Conservation (phyloP, 345 rosid genomes). For the Gossypium sturtianum region DNA sequence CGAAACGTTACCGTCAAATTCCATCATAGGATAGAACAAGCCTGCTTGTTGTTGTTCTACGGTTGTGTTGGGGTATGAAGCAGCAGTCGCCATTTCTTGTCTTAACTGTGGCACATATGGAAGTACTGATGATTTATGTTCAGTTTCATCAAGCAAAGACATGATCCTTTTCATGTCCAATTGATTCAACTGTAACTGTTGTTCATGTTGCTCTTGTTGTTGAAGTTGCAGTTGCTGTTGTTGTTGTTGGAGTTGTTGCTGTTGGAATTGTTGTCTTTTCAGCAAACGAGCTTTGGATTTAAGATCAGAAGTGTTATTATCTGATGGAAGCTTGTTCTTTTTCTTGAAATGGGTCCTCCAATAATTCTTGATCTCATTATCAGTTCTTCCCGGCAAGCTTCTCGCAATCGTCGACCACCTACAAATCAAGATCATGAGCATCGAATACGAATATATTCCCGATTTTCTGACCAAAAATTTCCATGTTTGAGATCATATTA, state of each 20-base stretch:
- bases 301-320: slow-evolving; percentile 26
- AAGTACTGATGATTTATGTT: slow-evolving; percentile 13
- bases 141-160: slow-evolving; percentile 49
- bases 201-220: slow-evolving; percentile 18
- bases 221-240: slow-evolving; percentile 26
- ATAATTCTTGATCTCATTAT: slow-evolving; percentile 86
- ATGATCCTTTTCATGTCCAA: slow-evolving; percentile 52
- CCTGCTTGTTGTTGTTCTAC: slow-evolving; percentile 24
- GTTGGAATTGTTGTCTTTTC: slow-evolving; percentile 69
- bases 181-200: slow-evolving; percentile 41
- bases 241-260: slow-evolving; percentile 38
- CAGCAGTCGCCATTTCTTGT: slow-evolving; percentile 26
- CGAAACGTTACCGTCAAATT: slow-evolving; percentile 17
- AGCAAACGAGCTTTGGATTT: slow-evolving; percentile 52
- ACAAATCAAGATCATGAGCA: not conserved
- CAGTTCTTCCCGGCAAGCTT: slow-evolving; percentile 91
- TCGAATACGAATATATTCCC: not conserved
- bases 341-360: slow-evolving; percentile 97
- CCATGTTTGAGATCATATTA: not conserved
- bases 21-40: slow-evolving; percentile 13
- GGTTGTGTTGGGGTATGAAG: slow-evolving; percentile 11
- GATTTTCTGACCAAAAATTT: not conserved
- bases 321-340: slow-evolving; percentile 48
- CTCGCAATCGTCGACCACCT: slow-evolving; percentile 96
- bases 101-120: slow-evolving; percentile 39